These are phyloP conservation scores for Phytophthora crassamura DNA, from an alignment of 352 stramenopile species.

Conservation along the genomic window DNA sequence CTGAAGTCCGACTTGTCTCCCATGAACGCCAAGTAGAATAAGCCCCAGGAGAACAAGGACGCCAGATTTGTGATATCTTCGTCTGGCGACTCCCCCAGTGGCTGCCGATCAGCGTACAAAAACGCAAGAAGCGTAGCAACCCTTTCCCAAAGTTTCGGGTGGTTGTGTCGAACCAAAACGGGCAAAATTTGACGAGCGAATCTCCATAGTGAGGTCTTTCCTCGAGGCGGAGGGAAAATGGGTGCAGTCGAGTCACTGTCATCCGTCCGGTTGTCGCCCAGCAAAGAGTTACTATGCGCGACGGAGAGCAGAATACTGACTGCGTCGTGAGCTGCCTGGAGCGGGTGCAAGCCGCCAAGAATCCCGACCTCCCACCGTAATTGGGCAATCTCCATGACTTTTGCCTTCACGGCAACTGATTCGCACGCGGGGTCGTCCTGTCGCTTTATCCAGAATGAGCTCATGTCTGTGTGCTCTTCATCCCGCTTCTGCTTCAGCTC, in stretches of 20 bases:
- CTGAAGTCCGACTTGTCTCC: conserved; percentile 56
- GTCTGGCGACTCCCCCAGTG: conserved; percentile 27
- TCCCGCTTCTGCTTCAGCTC: conserved; percentile 56
- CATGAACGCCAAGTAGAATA: conserved; percentile 84
- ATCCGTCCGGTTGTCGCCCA: conserved; percentile 23
- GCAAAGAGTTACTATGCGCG: conserved; percentile 68
- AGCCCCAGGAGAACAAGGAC: conserved; percentile 64
- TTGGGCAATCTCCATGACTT: conserved; percentile 73
- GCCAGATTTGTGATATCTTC: conserved; percentile 45
- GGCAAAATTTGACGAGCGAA: conserved; percentile 59
- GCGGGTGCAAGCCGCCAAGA: conserved; percentile 46
- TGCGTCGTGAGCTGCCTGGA: conserved; percentile 77
- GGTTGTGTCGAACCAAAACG: conserved; percentile 53
- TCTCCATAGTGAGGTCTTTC: conserved; percentile 57
- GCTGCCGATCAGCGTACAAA: conserved; percentile 50
- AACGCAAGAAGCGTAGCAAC: conserved; percentile 68
- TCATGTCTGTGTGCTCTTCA: conserved; percentile 37
- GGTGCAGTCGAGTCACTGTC: conserved; percentile 21
- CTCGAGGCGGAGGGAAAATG: conserved; percentile 67
- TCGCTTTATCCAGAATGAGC: conserved; percentile 39
- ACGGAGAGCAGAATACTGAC: conserved; percentile 67
- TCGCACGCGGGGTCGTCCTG: conserved; percentile 48
- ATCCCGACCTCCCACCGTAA: conserved; percentile 83
- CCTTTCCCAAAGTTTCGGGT: conserved; percentile 63
- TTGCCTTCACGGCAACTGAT: conserved; percentile 30